A percentile compares a stretch with the other conserved stretches of the same genome.
These are phyloP conservation scores for Tubosaeta sp. DNA, from an alignment of 768 basidiomycete genomes.

Conservation along the genomic window DNA sequence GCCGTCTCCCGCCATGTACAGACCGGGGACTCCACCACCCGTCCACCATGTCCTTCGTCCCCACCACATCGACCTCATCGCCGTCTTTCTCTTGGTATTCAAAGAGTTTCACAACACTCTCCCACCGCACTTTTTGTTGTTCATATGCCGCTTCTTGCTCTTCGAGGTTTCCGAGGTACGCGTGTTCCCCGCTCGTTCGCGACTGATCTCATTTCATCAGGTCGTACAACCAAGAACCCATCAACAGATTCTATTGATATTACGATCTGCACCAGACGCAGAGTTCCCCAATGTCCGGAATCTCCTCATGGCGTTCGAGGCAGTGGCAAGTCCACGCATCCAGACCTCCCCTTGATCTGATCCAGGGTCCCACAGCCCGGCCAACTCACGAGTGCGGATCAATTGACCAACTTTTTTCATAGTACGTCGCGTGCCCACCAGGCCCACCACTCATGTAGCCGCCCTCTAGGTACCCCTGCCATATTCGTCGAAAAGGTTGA, in stretches of 20 bases:
- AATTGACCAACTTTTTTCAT: slow-evolving; percentile 59
- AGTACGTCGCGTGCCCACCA: slow-evolving; percentile 17
- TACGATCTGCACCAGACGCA: slow-evolving; percentile 43
- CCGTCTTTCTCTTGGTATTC: slow-evolving; percentile 58
- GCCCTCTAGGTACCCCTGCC: slow-evolving; percentile 43
- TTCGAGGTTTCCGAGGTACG: slow-evolving; percentile 67
- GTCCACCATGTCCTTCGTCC: slow-evolving; percentile 67
- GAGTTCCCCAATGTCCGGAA: slow-evolving; percentile 40
- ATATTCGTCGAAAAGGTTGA: slow-evolving; percentile 58
- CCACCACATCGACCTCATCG: slow-evolving; percentile 70
- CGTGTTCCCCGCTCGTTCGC: neutral
- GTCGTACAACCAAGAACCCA: slow-evolving; percentile 60
- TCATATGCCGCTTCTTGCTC: slow-evolving; percentile 62
- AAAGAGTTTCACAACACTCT: slow-evolving; percentile 55
- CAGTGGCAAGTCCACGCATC: slow-evolving; percentile 28
- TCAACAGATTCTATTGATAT: slow-evolving; percentile 41
- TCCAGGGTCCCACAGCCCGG: slow-evolving; percentile 34
- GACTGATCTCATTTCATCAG: slow-evolving; percentile 34
- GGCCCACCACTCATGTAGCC: neutral
- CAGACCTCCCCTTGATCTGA: slow-evolving; percentile 20
- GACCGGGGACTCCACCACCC: slow-evolving; percentile 49
- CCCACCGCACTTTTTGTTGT: slow-evolving; percentile 54
- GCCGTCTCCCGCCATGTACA: slow-evolving; percentile 20
- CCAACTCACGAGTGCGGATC: slow-evolving; percentile 51
- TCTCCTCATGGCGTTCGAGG: slow-evolving; percentile 44